These are phyloP conservation scores for Gliomastix tumulicola DNA, from an alignment of 2,329 filamentous ascomycete species.

Conservation along the genomic window DNA sequence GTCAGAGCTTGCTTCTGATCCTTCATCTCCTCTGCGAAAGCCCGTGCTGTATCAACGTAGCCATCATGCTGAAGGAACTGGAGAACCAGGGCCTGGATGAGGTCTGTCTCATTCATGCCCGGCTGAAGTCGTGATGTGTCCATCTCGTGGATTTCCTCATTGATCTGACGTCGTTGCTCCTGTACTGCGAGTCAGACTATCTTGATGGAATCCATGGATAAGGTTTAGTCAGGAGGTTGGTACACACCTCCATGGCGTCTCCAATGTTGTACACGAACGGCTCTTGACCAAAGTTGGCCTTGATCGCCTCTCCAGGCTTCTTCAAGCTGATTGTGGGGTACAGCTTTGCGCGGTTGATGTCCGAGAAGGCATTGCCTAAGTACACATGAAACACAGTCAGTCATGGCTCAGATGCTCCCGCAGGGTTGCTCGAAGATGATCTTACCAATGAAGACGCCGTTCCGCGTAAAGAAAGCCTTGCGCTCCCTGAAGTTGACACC, in stretches of 20 bases:
- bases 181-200: conserved; percentile 17
- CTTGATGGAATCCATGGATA: neutral
- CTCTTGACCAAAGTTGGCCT: conserved; percentile 61
- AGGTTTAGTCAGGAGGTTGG: too few species aligned
- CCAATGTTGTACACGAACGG: conserved; percentile 92
- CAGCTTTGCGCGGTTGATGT: conserved; percentile 55
- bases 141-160: conserved; percentile 50
- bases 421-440: too few species aligned
- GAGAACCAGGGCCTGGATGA: conserved; percentile 74
- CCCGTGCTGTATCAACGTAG: conserved; percentile 85
- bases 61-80: conserved; percentile 94
- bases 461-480: conserved; percentile 63
- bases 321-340: conserved; percentile 63
- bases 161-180: conserved; percentile 54
- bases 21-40: conserved; percentile 77
- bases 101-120: conserved; percentile 62
- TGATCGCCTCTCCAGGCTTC: conserved; percentile 53
- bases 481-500: conserved; percentile 59
- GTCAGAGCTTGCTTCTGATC: conserved; percentile 65
- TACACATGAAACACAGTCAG: too few species aligned
- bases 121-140: conserved; percentile 56
- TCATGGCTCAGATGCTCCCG: too few species aligned
- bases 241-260: conserved; percentile 65
- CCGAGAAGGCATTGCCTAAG: conserved; percentile 68
- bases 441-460: conserved; percentile 50